Conservation (phyloP, 2,329 filamentous ascomycete species). For the Microdochium paspali region DNA sequence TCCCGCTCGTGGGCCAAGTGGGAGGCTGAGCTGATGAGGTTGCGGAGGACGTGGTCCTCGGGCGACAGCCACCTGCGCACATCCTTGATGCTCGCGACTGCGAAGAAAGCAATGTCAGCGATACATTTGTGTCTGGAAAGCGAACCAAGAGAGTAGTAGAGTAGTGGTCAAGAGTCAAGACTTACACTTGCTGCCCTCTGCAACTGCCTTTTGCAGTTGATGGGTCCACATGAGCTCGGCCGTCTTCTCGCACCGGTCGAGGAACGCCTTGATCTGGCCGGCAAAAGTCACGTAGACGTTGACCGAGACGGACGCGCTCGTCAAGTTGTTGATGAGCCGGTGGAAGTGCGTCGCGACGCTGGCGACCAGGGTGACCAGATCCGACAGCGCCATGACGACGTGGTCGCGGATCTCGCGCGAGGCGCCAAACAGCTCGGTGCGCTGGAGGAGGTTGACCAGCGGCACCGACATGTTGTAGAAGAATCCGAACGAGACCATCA, state of each 20-base stretch:
- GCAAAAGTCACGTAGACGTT: conserved; percentile 13
- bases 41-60: conserved; percentile 8
- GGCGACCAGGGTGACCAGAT: conserved; percentile 11
- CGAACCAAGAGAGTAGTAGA: no score
- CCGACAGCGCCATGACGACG: conserved; percentile 9
- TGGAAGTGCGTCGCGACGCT: conserved; percentile 12
- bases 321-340: conserved; percentile 6
- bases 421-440: conserved; percentile 10
- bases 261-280: conserved; percentile 9
- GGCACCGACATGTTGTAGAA: conserved; percentile 12
- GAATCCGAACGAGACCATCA: conserved; percentile 11
- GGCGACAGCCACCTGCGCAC: conserved; percentile 20
- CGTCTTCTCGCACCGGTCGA: conserved; percentile 9
- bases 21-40: conserved; percentile 4
- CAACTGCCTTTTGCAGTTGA: conserved; percentile 20
- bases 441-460: conserved; percentile 12
- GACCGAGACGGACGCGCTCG: conserved; percentile 10
- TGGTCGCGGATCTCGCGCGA: conserved; percentile 11
- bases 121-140: no score
- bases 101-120: not conserved
- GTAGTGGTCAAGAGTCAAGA: not conserved
- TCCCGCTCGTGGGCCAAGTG: conserved; percentile 11
- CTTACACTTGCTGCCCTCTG: conserved; percentile 19
- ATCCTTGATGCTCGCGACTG: conserved; percentile 19
- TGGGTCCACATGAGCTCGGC: conserved; percentile 15